Base-by-base conservation (phyloP, 768 basidiomycete species). In the Sarcodon sp. region DNA sequence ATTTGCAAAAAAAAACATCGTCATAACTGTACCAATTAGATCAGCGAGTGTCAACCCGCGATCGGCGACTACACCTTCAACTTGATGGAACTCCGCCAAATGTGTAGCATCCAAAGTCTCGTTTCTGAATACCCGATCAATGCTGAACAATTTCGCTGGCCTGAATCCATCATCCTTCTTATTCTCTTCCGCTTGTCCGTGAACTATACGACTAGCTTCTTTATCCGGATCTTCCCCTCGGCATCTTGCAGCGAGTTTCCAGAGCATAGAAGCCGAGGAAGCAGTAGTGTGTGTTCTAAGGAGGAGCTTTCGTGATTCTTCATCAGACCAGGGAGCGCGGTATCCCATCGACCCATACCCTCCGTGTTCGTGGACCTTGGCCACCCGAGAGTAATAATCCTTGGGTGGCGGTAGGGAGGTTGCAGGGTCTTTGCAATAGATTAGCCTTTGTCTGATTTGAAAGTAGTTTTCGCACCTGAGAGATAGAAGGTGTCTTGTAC, bases 21-120 rank as follows among this genome's bases (percentile, higher is more conserved):
- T 6, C 39, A 7, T 15, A 41, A 41, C 39, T 27, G 43, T 53
- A 90, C 92, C 93, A 53, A 99, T 97, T 51, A 99, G 71, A 62
- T 98, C 92, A 13, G 91, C 94, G 27, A 99, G 70, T 1, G 94
- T 98, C 50, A 99, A 67, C 45, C 81, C 80, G 54, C 82, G 79
- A 65, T 99, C 96, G 8, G 96, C 96, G 27, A 99, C 91, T 43
- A 99, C 96, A 45, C 96, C 96, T 64, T 99, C 96, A n/a, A 99
- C 96, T 66, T 99, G 96, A 62, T 98, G 94, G 73, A 99, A 99
- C 66, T 99, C 96, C 4, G 96, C 96, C 53, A 99, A 60, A 71
- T 99, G 96, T 13, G 96, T 99, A 41, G 92, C 92, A 64, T 99
- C 96, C 76, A 89, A 88, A 0, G 96, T 89, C 66, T 99, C 96